Base-by-base conservation (phyloP, 2,329 filamentous ascomycete species). In the Tolypocladium tundrense region DNA sequence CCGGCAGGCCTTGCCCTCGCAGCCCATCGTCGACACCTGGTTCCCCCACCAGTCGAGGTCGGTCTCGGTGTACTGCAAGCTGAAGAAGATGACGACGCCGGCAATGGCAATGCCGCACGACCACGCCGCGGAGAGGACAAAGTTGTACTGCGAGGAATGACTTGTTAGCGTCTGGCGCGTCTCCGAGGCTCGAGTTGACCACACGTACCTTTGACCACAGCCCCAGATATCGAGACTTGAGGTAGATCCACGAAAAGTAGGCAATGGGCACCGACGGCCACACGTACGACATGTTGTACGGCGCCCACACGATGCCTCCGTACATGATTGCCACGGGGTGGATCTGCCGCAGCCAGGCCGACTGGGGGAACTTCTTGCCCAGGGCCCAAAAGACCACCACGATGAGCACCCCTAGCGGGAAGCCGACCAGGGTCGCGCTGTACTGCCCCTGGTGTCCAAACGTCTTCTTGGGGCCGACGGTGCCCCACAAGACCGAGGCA, bases 401-500 rank as follows among this genome's bases (percentile, higher is more conserved):
- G 9, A 80, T 64, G 7, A 73, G 55, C 2, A 77, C 67, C 14
- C 80, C 80, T 9, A 81, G 64, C 2, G 79, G 78, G 62, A 82
- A 83, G 3, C 79, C 79, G 11, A 78, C 63, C 37, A 82, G 66
- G 0, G 77, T 74, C 54, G 74, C 68, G 3, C 72, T 75, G 67
- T 83, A 83, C 57, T 76, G 73, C 9, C 78, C 77, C 11, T 74
- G 67, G 24, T 69, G 68, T 3, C 79, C 79, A 60, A 79, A 83
- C 37, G 82, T 73, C 65, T 77, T 78, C 59, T 70, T 69, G 0
- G 79, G 78, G 0, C 80, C 79, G 42, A 83, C 75, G 1, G 78
- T 79, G 31, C 79, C 80, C 79, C 80, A 83, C 4, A 83, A 70
- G 0, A 83, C 75, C 0, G 79, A 77, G 1, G 80, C 79, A 0